Base-by-base conservation (phyloP, 164 flowering plant species). In the Vitis cinerea region DNA sequence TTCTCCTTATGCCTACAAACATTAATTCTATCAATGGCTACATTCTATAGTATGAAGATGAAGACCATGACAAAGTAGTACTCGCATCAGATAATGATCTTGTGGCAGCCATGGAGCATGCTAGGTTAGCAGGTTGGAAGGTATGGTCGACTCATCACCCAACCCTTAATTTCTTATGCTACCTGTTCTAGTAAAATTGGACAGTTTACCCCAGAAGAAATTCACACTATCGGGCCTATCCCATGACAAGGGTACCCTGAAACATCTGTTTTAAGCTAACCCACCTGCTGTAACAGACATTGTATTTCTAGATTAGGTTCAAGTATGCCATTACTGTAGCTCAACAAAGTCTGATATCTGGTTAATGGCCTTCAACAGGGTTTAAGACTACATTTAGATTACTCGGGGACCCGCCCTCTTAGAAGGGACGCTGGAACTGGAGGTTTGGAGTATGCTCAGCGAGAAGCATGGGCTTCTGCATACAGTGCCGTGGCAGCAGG, bases 21-120 rank as follows among this genome's bases (percentile, higher is more conserved):
- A 37, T 37, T 37, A 4, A 37, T 37, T 37, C 44, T 37, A 37
- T 37, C 44, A 37, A 29, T 63, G 50, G 16, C 27, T 16, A 19
- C 51, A 9, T 63, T 61, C n/a, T 81, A 72, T 73, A 96, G 99
- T 96, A 96, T 77, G 99, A 96, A 82, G 99, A 96, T 77, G 97
- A 93, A 79, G 99, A 96, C 71, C 87, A 83, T 65, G 99, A 96
- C 77, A 90, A 87, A 80, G 95, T 93, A 58, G 83, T 96, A 10
- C 86, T 96, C 58, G 89, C 92, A 71, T 84, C 97, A 15, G 98
- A 96, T 72, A 68, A 81, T 77, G 99, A 96, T 83, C 97, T 96
- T 76, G 78, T 76, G 17, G 87, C 98, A 16, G 98, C 99, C 71
- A 86, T 96, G 60, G 95, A 93, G 66, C 99, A 93, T 88, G 99